Conservation (phyloP, 805 yeast genomes). For the Grigorovia jiainica region DNA sequence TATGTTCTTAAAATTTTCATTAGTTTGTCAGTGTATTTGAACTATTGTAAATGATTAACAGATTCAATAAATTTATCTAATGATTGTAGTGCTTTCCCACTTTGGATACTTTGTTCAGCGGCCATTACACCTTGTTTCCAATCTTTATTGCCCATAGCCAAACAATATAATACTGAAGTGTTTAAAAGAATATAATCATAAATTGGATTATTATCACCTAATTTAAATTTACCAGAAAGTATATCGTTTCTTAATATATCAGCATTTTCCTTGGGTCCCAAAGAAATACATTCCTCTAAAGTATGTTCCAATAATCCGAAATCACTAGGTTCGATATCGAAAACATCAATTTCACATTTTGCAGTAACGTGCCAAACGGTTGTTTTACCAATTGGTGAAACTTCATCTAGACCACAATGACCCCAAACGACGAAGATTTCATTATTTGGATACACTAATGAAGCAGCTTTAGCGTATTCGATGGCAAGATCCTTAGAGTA, state of each 20-base stretch:
- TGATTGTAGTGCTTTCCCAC: conserved; percentile 58
- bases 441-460: conserved; percentile 37
- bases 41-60: conserved; percentile 4
- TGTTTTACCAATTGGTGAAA: conserved; percentile 80
- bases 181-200: conserved; percentile 88
- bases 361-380: conserved; percentile 58
- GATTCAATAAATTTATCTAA: conserved; percentile 39
- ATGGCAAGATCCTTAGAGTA: conserved; percentile 70
- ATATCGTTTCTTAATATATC: conserved; percentile 33
- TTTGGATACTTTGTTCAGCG: conserved; percentile 58
- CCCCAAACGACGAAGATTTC: conserved; percentile 90
- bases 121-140: conserved; percentile 73
- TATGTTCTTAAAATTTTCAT: no score
- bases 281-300: conserved; percentile 60
- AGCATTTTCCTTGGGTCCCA: conserved; percentile 86
- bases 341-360: conserved; percentile 30
- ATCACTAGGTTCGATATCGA: conserved; percentile 56
- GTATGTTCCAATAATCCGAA: conserved; percentile 74
- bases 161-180: conserved; percentile 76
- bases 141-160: conserved; percentile 53
- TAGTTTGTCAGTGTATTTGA: no score
- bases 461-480: conserved; percentile 75
- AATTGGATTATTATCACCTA: conserved; percentile 48
- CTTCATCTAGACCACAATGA: conserved; percentile 82
- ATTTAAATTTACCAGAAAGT: conserved; percentile 35